Base-by-base conservation (phyloP, 148 eudicot genomes). In the Fagopyrum tataricum region DNA sequence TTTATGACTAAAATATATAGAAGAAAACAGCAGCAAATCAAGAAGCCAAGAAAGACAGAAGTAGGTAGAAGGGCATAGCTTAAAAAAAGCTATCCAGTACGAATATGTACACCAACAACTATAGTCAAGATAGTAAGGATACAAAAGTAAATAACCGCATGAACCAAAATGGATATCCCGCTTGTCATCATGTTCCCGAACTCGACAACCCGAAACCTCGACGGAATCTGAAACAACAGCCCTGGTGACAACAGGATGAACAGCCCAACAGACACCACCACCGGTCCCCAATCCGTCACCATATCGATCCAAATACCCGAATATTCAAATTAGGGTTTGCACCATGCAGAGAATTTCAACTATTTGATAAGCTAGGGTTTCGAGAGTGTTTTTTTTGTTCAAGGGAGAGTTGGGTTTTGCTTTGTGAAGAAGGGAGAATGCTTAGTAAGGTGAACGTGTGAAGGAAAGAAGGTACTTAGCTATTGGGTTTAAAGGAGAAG, bases 151-250 rank as follows among this genome's bases (percentile, higher is more conserved):
- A 88, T 76, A 49, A 90, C 75, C 6, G 96, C 90, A 82, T 90
- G 96, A 44, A 87, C 82, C 73, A 90, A 73, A 44, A 90, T 88
- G 11, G 96, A 78, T 56, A 90, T 86, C 7, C 92, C 96, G 78
- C 96, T 90, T 37, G 96, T 90, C 76, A 59, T 75, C 96, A 90
- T 88, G 74, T 90, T 90, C 10, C 92, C 90, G 72, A 90, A 90
- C 70, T 90, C 96, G 9, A 90, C 78, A 61, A 86, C 87, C 79
- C 96, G 85, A 15, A 81, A 72, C 78, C 88, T 85, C 17, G 96
- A 90, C 4, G 96, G 96, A 1, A 88, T 26, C 73, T 90, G 92
- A 73, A 90, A 86, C 44, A 90, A 81, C 56, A 90, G 75, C 72
- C 92, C 96, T 7, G 96, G 96, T 2, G 96, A 90, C 47, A 90